phyloP scores from a whole-genome alignment of 2,329 filamentous ascomycete species.

The Fusarium phyllophilum region DNA sequence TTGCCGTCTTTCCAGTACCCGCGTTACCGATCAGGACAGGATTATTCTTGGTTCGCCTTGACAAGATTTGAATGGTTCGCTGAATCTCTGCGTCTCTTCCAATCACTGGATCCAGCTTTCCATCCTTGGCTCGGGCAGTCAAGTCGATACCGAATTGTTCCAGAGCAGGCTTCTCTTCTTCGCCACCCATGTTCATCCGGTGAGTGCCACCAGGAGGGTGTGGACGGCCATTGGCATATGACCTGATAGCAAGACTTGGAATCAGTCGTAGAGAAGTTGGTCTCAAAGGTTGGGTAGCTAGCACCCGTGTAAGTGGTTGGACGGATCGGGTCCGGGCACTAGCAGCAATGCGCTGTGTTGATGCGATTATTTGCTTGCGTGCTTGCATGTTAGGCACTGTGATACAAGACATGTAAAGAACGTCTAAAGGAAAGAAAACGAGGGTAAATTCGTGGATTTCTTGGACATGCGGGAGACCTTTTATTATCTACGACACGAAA shows the following conservation, averaged over 20 bases:
- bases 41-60: constrained; percentile 93
- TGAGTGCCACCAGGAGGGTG: constrained; percentile 93
- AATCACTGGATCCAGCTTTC: constrained; percentile 95
- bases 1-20: constrained; percentile 93
- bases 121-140: constrained; percentile 83
- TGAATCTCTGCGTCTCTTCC: constrained; percentile 92
- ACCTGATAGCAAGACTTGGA: constrained; percentile 56
- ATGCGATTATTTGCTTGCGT: constrained; percentile 52
- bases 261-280: constrained; percentile 45
- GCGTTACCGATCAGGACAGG: constrained; percentile 93
- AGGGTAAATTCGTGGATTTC: constrained; percentile 11
- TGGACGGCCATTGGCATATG: constrained; percentile 77
- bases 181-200: constrained; percentile 86
- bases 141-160: constrained; percentile 93
- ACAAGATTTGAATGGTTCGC: constrained; percentile 92
- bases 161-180: constrained; percentile 82
- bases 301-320: constrained; percentile 44
- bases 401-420: constrained; percentile 8
- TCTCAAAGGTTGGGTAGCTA: constrained; percentile 36
- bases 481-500: constrained; percentile 36
- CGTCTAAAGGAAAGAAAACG: constrained; percentile 1
- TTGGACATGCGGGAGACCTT: constrained; percentile 6
- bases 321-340: constrained; percentile 45
- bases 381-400: constrained; percentile 52
- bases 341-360: constrained; percentile 51